These are phyloP conservation scores for Tolypocladium ovalisporum DNA, from an alignment of 2,329 filamentous ascomycete genomes.

Conservation along the genomic window DNA sequence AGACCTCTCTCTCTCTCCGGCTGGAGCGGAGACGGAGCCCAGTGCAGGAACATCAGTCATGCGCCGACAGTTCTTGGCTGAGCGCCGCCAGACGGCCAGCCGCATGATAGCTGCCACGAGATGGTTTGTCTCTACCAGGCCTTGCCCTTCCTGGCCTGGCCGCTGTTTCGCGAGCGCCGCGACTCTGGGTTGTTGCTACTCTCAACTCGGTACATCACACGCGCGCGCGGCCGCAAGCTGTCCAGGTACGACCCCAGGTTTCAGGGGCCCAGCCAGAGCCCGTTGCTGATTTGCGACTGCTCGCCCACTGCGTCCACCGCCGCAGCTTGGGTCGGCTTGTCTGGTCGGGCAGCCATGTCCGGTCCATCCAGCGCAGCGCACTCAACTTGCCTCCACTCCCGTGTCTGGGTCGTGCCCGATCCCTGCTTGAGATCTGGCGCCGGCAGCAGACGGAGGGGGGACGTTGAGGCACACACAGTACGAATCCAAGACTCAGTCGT, in stretches of 20 bases:
- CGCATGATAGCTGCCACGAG: background rate
- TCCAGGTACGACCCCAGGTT: background rate
- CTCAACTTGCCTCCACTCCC: background rate
- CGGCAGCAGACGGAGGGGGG: background rate
- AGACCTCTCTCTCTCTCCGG: background rate
- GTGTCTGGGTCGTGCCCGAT: background rate
- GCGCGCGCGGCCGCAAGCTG: background rate
- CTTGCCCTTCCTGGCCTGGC: background rate
- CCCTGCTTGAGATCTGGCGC: background rate
- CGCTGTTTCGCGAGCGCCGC: background rate
- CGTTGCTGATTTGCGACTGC: background rate
- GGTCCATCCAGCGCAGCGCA: background rate
- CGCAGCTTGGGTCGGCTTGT: background rate
- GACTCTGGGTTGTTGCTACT: background rate
- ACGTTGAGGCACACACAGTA: background rate
- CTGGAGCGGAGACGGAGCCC: background rate
- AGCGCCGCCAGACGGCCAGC: background rate
- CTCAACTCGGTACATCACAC: background rate
- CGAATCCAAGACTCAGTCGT: background rate
- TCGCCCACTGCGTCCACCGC: background rate
- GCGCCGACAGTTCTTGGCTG: background rate
- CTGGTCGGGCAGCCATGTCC: background rate
- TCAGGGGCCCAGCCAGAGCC: background rate
- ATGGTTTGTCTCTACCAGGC: background rate
- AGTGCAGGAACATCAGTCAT: background rate